phyloP scores from a whole-genome alignment of 139 green algal genomes.

The Pleodorina starrii region DNA sequence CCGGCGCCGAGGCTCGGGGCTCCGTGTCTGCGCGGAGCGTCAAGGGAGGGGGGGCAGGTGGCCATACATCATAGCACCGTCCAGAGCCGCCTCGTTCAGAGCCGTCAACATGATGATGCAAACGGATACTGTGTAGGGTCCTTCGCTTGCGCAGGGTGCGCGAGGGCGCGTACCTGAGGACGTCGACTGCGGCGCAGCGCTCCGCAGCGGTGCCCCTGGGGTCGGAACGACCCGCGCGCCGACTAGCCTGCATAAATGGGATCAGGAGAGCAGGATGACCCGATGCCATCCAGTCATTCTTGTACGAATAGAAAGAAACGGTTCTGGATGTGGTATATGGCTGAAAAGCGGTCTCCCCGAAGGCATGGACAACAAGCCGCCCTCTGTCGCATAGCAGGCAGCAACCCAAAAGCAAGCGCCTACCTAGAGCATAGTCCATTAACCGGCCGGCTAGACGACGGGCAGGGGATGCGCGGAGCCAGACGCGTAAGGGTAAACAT shows the following conservation, averaged over 20 bases:
- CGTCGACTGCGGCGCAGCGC: neutral
- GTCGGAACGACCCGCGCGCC: neutral
- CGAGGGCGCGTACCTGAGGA: conserved; percentile 1
- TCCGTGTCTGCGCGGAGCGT: conserved; percentile 4
- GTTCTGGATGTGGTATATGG: too few relatives aligned
- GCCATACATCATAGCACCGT: too few relatives aligned
- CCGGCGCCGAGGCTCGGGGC: neutral
- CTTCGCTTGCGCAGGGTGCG: too few relatives aligned
- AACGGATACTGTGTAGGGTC: too few relatives aligned
- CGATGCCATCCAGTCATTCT: too few relatives aligned
- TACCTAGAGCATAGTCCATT: neutral
- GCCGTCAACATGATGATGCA: too few relatives aligned
- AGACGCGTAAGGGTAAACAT: conserved; percentile 41
- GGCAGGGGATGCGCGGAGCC: conserved; percentile 2
- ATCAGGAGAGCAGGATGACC: too few relatives aligned
- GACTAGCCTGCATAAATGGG: neutral
- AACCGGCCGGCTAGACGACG: neutral
- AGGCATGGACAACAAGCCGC: too few relatives aligned
- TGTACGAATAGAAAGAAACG: too few relatives aligned
- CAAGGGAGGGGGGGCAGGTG: neutral
- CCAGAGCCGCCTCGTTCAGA: too few relatives aligned
- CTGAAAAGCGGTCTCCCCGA: too few relatives aligned
- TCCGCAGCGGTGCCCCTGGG: neutral
- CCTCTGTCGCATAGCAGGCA: too few relatives aligned
- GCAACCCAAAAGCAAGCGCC: neutral